Percentiles rank a stretch among this genome's conserved stretches.
phyloP scores from a whole-genome alignment of 495 filamentous ascomycete genomes.

The Amphirosellinia nigrospora region DNA sequence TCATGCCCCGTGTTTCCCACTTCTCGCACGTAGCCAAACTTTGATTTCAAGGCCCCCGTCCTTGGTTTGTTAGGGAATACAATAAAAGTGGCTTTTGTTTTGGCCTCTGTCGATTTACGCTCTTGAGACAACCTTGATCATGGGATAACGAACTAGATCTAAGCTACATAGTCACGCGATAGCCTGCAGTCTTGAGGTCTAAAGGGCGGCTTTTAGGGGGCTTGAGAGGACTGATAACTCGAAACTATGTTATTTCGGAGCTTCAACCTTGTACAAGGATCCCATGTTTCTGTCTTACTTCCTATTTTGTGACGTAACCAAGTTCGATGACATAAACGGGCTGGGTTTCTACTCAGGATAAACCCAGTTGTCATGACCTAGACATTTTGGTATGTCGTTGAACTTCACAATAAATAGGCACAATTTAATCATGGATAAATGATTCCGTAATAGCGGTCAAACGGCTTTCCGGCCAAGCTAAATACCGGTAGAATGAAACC shows the following conservation, averaged over 20 bases:
- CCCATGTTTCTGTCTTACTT: not conserved
- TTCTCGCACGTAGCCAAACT: not conserved
- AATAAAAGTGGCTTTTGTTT: not conserved
- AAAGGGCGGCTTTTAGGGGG: not conserved
- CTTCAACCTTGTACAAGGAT: not conserved
- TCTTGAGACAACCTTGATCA: not conserved
- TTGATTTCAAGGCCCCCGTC: not conserved
- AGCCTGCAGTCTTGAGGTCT: not conserved
- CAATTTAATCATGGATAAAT: not conserved
- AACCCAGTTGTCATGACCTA: too few relatives aligned
- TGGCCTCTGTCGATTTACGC: not conserved
- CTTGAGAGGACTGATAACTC: not conserved
- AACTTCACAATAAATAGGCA: not conserved
- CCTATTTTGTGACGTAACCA: not conserved
- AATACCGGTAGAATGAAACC: not conserved
- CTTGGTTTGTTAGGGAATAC: too few relatives aligned
- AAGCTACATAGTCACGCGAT: not conserved
- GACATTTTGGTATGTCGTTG: too few relatives aligned
- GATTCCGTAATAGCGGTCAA: conserved; percentile 10
- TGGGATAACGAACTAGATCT: not conserved
- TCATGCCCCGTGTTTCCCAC: not conserved
- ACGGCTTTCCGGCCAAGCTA: not conserved
- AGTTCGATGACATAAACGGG: not conserved
- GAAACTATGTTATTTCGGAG: not conserved
- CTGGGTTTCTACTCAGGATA: not conserved